Evolutionary conservation across 352 stramenopile genomes (phyloP).

Genomic region (Pythium folliculosum): DNA sequence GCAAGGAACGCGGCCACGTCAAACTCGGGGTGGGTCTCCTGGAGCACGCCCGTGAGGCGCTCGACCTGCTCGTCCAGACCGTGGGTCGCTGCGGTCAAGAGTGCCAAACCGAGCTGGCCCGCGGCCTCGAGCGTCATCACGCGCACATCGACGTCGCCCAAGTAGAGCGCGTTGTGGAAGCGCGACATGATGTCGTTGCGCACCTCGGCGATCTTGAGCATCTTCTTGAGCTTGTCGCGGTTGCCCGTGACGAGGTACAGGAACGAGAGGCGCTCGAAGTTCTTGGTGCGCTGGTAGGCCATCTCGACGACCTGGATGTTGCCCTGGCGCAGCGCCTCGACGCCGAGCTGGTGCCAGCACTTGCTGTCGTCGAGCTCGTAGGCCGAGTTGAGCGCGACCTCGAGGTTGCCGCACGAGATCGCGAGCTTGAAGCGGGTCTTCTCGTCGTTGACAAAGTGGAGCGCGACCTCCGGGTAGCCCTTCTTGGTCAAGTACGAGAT

Average conservation of each 20-base stretch:
- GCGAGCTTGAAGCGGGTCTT: slow-evolving; percentile 98
- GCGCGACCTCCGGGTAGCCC: slow-evolving; percentile 98
- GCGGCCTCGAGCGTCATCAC: slow-evolving; percentile 95
- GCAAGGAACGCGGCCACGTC: slow-evolving; percentile 66
- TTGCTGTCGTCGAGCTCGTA: slow-evolving; percentile 95
- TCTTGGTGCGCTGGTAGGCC: slow-evolving; percentile 99
- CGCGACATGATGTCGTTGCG: slow-evolving; percentile 97
- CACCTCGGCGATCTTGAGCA: slow-evolving; percentile 99
- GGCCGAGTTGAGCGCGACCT: slow-evolving; percentile 96
- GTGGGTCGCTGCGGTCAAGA: slow-evolving; percentile 96
- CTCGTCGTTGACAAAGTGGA: slow-evolving; percentile 99
- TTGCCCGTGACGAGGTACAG: slow-evolving; percentile 99
- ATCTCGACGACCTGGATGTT: slow-evolving; percentile 99
- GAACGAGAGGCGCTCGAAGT: slow-evolving; percentile 99
- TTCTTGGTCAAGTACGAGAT: slow-evolving; percentile 99
- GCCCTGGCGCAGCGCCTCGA: slow-evolving; percentile 97
- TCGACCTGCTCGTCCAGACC: slow-evolving; percentile 94
- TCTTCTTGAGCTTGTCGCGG: slow-evolving; percentile 98
- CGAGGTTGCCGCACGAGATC: slow-evolving; percentile 98
- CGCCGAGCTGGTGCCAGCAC: slow-evolving; percentile 97
- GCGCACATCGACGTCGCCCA: slow-evolving; percentile 96
- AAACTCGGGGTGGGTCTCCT: slow-evolving; percentile 88
- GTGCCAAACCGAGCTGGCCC: slow-evolving; percentile 95
- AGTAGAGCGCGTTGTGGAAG: slow-evolving; percentile 98
- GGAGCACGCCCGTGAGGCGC: slow-evolving; percentile 90